Percentiles rank a stretch among this genome's conserved stretches.
These are phyloP conservation scores for Casuarina glauca DNA, from an alignment of 306 rosid genomes.

Conservation along the genomic window DNA sequence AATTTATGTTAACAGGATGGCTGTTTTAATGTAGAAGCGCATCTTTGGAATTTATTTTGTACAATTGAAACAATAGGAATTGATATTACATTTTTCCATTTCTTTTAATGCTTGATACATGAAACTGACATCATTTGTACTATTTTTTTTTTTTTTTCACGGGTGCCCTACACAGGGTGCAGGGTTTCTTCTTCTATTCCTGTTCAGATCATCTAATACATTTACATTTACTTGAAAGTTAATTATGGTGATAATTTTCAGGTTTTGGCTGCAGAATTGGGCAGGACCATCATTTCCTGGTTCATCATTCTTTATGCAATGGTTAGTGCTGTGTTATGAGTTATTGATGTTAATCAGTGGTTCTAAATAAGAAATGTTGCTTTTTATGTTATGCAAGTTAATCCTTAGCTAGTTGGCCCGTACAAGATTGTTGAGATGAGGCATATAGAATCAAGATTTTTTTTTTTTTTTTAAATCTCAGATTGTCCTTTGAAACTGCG, in stretches of 20 bases:
- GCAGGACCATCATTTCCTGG: constrained; percentile 86
- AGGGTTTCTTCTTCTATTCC: background rate
- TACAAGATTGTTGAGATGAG: constrained; percentile 2
- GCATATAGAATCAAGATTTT: constrained; percentile 15
- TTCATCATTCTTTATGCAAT: constrained; percentile 82
- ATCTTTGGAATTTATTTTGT: too few species aligned
- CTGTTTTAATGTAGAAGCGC: too few species aligned
- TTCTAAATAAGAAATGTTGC: background rate
- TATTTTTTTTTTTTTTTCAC: background rate
- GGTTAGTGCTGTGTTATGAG: constrained; percentile 52
- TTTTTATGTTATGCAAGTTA: constrained; percentile 14
- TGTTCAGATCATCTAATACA: constrained; percentile 14
- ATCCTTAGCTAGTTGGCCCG: constrained; percentile 21
- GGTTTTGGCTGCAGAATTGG: constrained; percentile 99
- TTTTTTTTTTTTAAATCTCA: background rate
- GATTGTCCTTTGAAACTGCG: background rate
- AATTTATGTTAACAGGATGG: too few species aligned
- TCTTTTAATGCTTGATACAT: background rate
- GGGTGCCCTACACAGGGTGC: too few species aligned
- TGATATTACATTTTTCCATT: too few species aligned
- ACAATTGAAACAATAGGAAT: too few species aligned
- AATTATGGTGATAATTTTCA: constrained; percentile 36
- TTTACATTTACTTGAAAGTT: constrained; percentile 26
- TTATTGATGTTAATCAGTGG: background rate
- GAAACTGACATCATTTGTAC: background rate